These are phyloP conservation scores for Rhytidhysteron rufulum DNA, from an alignment of 2,329 filamentous ascomycete species.

Conservation along the genomic window DNA sequence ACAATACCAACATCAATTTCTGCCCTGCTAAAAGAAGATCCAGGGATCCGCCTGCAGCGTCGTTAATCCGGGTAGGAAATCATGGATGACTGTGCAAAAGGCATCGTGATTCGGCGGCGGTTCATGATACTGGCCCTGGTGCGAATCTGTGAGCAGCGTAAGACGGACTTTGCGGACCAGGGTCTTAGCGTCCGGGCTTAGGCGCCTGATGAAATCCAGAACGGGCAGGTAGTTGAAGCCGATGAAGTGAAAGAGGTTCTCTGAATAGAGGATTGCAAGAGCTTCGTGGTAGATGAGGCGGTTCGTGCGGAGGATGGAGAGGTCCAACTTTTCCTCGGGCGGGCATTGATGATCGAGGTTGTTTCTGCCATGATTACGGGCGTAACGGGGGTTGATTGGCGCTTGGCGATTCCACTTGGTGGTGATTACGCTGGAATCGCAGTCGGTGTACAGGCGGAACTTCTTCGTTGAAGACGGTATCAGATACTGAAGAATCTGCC, in stretches of 20 bases:
- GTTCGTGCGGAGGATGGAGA: constrained; percentile 34
- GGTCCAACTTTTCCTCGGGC: constrained; percentile 29
- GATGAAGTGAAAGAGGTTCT: constrained; percentile 38
- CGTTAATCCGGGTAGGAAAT: constrained; percentile 32
- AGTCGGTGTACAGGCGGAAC: constrained; percentile 45
- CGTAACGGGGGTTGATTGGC: constrained; percentile 8
- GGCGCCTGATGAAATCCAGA: constrained; percentile 35
- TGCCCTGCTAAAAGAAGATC: constrained; percentile 34
- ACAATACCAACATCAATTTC: too few species aligned
- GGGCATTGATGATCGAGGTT: constrained; percentile 6
- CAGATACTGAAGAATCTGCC: constrained; percentile 36
- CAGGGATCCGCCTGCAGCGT: constrained; percentile 34
- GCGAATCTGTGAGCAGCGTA: constrained; percentile 33
- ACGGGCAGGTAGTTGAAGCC: constrained; percentile 37
- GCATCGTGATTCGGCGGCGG: constrained; percentile 30
- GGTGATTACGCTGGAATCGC: constrained; percentile 35
- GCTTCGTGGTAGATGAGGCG: constrained; percentile 37
- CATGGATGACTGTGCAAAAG: constrained; percentile 38
- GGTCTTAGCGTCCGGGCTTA: constrained; percentile 35
- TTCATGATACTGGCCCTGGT: constrained; percentile 30
- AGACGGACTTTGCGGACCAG: constrained; percentile 35
- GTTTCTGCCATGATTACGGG: neutral
- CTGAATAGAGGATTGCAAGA: constrained; percentile 35
- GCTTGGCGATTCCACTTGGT: constrained; percentile 34
- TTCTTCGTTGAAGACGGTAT: constrained; percentile 37